Evolutionary conservation across 2,329 filamentous ascomycete species (phyloP), one percentile per base, ranked within the genome.

Genomic region (Penicillium sclerotigenum): DNA sequence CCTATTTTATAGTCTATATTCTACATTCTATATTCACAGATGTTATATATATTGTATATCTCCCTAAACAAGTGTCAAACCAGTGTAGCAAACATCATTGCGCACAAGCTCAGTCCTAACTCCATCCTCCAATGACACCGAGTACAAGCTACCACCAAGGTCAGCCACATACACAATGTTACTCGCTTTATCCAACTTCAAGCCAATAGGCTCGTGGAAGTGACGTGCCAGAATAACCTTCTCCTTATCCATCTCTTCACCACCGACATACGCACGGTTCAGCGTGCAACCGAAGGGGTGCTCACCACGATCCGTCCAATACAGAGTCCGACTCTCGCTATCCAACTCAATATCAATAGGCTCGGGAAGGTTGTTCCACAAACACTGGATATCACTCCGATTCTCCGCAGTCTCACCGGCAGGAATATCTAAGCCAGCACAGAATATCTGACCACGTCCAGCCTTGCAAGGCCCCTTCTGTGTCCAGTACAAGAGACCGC

Each of bases 221-320:
- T 77, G 66, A 37, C 72, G 59, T 0, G 58, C 50, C 5, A 73
- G 22, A 14, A 73, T 49, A 8, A 65, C 59, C 49, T 61, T 60
- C 20, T 60, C 29, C 28, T 48, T 46, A 40, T 54, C 54, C 31
- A 49, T 41, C 0, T 34, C 47, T 22, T 58, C 54, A 26, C 51
- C 57, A 11, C 57, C 56, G 11, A 65, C 45, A 48, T 57, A 56
- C 1, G 70, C 71, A 6, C 73, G 67, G 63, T 84, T 83, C 55
- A 86, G 59, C 11, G 77, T 77, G 63, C 83, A 84, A 0, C 83
- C 83, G 9, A 69, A 64, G 0, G 83, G 83, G 1, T 80, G 67
- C 59, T 86, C 83, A 4, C 83, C 84, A 0, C 84, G 74, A 59
- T 86, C 84, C 0, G 83, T 85, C 84, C 83, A 86, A 66, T 83